phyloP scores from a whole-genome alignment of 2,329 filamentous ascomycete species.

The Juglanconis sp. region DNA sequence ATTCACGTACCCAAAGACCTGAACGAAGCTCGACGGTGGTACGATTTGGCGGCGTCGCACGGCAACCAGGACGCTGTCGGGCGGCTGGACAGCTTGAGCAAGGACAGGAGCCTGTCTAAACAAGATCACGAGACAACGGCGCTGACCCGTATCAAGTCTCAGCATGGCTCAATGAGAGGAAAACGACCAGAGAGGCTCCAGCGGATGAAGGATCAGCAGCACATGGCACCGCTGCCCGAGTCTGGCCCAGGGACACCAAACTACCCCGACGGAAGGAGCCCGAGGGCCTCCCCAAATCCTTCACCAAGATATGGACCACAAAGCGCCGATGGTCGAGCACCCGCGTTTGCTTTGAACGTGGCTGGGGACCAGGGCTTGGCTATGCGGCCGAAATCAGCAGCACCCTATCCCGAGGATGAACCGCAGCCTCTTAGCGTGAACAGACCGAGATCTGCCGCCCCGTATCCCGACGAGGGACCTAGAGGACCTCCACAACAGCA shows the following conservation, averaged over 20 bases:
- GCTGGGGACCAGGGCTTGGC: conserved; percentile 40
- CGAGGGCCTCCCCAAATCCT: conserved; percentile 36
- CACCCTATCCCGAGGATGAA: conserved; percentile 71
- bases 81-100: conserved; percentile 78
- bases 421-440: conserved; percentile 46
- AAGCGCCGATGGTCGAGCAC: conserved; percentile 38
- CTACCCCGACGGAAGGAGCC: conserved; percentile 18
- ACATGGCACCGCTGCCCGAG: conserved; percentile 18
- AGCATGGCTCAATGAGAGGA: conserved; percentile 67
- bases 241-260: conserved; percentile 13
- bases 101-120: conserved; percentile 81
- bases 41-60: conserved; percentile 80
- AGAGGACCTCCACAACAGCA: neutral
- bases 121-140: conserved; percentile 91
- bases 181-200: conserved; percentile 56
- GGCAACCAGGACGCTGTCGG: conserved; percentile 86
- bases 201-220: conserved; percentile 28
- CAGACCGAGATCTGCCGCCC: conserved; percentile 45
- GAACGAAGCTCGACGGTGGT: conserved; percentile 82
- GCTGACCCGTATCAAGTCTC: conserved; percentile 80
- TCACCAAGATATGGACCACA: conserved; percentile 40
- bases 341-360: conserved; percentile 46
- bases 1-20: conserved; percentile 85
- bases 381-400: conserved; percentile 51
- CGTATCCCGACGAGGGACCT: conserved; percentile 48